Evolutionary conservation across 2,329 filamentous ascomycete species (phyloP).

Genomic region (Botryosphaeria dothidea): DNA sequence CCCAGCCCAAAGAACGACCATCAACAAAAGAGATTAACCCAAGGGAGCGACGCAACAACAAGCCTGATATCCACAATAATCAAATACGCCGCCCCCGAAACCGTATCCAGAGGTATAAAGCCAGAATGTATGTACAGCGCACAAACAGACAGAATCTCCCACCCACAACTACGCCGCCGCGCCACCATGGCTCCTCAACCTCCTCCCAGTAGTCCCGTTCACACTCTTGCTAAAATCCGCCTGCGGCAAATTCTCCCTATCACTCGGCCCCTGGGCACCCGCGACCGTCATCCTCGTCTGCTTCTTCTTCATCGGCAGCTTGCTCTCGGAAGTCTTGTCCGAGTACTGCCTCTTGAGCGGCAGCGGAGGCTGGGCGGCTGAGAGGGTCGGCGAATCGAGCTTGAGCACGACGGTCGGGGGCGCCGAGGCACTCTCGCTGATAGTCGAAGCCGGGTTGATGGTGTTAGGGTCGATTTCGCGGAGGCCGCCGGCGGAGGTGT

Average conservation of each 20-base stretch:
- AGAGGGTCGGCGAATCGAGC: neutral
- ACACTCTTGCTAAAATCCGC: slow-evolving; percentile 43
- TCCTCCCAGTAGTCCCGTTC: slow-evolving; percentile 21
- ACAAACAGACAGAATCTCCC: too few species aligned
- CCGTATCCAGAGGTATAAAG: too few species aligned
- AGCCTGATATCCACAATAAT: too few species aligned
- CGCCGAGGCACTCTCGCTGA: slow-evolving; percentile 26
- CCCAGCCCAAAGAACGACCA: too few species aligned
- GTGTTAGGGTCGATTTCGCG: slow-evolving; percentile 53
- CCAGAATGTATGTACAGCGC: too few species aligned
- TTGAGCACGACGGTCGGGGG: slow-evolving; percentile 28
- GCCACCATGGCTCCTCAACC: slow-evolving; percentile 18
- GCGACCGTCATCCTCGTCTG: slow-evolving; percentile 44
- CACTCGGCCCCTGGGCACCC: slow-evolving; percentile 35
- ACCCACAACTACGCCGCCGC: neutral
- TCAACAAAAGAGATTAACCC: too few species aligned
- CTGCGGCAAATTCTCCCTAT: slow-evolving; percentile 41
- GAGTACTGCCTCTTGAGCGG: slow-evolving; percentile 48
- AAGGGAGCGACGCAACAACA: too few species aligned
- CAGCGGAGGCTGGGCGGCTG: slow-evolving; percentile 41
- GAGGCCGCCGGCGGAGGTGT: slow-evolving; percentile 33
- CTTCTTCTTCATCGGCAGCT: slow-evolving; percentile 43
- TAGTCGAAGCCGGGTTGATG: slow-evolving; percentile 32
- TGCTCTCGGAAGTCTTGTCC: slow-evolving; percentile 33
- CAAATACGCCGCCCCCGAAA: too few species aligned